Conservation (phyloP, 148 eudicot genomes). For the Silene conica region DNA sequence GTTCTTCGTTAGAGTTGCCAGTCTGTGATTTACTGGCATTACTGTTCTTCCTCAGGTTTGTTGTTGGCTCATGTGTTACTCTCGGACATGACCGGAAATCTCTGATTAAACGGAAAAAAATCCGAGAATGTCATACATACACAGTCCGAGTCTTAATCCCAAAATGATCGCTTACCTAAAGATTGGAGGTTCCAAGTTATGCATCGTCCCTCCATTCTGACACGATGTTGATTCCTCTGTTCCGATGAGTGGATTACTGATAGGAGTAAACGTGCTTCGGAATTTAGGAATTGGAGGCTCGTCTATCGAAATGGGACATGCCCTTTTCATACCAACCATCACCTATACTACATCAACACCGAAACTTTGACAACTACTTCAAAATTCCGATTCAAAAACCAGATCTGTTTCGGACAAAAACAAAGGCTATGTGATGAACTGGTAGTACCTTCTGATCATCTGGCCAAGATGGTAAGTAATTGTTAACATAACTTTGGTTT, state of each 20-base stretch:
- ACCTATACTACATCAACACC: slow-evolving; percentile 38
- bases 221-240: slow-evolving; percentile 32
- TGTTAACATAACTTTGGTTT: slow-evolving; percentile 57
- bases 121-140: neutral
- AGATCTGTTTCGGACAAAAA: neutral
- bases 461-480: slow-evolving; percentile 38
- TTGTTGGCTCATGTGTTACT: slow-evolving; percentile 14
- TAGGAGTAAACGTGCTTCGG: slow-evolving; percentile 25
- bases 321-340: slow-evolving; percentile 57
- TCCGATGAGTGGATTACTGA: slow-evolving; percentile 20
- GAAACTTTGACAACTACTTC: neutral
- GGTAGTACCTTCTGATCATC: slow-evolving; percentile 55
- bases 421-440: neutral
- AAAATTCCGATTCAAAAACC: neutral
- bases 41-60: slow-evolving; percentile 7
- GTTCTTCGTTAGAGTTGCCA: slow-evolving; percentile 18
- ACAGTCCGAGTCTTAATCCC: too few relatives aligned
- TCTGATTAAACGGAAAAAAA: neutral
- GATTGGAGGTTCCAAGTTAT: slow-evolving; percentile 30
- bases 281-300: slow-evolving; percentile 42
- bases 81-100: slow-evolving; percentile 9
- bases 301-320: slow-evolving; percentile 45
- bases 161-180: slow-evolving; percentile 36
- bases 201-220: slow-evolving; percentile 27
- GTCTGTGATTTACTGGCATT: slow-evolving; percentile 6